Conservation (phyloP, 73 alveolate genomes). For the Durusdinium trenchii region DNA sequence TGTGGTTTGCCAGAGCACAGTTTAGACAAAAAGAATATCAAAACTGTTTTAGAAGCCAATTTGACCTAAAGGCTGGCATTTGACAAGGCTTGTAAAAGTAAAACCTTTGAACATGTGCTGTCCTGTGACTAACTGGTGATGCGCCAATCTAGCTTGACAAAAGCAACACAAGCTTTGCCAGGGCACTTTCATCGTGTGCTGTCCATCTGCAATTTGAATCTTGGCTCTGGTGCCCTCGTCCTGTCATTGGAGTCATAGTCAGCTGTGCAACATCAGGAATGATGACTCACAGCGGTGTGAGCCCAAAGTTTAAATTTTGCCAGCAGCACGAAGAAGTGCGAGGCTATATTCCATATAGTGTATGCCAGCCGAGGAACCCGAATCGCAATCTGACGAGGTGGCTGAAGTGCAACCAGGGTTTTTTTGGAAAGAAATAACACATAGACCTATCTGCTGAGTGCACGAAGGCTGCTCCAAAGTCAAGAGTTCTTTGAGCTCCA, state of each 20-base stretch:
- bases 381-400: slow-evolving; percentile 71
- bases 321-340: slow-evolving; percentile 31
- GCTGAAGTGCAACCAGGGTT: too few relatives aligned
- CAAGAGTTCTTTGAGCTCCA: too few relatives aligned
- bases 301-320: too few relatives aligned
- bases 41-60: too few relatives aligned
- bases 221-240: slow-evolving; percentile 83
- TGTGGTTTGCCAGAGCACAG: too few relatives aligned
- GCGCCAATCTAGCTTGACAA: neutral
- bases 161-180: neutral
- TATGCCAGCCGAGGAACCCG: slow-evolving; percentile 86
- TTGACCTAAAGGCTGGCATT: neutral
- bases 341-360: slow-evolving; percentile 85
- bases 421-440: too few relatives aligned
- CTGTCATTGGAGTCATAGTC: neutral
- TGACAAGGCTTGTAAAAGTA: neutral
- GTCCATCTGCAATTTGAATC: slow-evolving; percentile 79
- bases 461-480: too few relatives aligned
- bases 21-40: too few relatives aligned
- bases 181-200: slow-evolving; percentile 37
- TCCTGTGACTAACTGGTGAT: neutral
- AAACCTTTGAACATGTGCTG: neutral
- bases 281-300: too few relatives aligned
- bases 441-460: too few relatives aligned
- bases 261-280: too few relatives aligned